Conservation (phyloP, 1,284 basidiomycete genomes). For the Naganishia albida region DNA sequence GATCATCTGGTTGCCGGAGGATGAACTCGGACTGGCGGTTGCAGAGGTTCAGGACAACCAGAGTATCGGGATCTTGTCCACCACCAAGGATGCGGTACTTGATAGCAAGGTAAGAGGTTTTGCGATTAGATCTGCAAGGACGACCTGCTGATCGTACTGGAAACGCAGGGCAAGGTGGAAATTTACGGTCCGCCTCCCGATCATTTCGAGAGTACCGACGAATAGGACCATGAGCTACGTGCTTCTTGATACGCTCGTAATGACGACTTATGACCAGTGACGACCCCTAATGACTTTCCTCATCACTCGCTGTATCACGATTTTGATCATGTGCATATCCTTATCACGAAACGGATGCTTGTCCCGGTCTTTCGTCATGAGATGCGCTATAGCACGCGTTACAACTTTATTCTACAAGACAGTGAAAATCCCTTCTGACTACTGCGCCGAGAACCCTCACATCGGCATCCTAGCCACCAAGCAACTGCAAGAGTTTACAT, state of each 20-base stretch:
- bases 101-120: constrained; percentile 57
- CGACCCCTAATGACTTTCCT: neutral
- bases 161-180: constrained; percentile 63
- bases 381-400: neutral
- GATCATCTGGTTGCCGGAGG: constrained; percentile 76
- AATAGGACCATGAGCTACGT: neutral
- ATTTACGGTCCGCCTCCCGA: constrained; percentile 53
- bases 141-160: neutral
- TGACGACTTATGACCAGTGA: constrained; percentile 2
- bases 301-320: too few species aligned
- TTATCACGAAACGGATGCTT: too few species aligned
- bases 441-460: neutral
- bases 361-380: too few species aligned
- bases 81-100: constrained; percentile 63
- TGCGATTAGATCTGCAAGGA: neutral
- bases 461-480: neutral
- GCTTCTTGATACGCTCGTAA: too few species aligned
- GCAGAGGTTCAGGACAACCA: constrained; percentile 65
- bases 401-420: constrained; percentile 7
- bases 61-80: constrained; percentile 63
- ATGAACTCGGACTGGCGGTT: constrained; percentile 65
- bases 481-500: too few species aligned
- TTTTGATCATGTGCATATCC: too few species aligned
- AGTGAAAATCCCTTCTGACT: neutral
- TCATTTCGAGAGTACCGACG: constrained; percentile 29